phyloP scores from a whole-genome alignment of 345 rosid species.

The Linum lewisii region DNA sequence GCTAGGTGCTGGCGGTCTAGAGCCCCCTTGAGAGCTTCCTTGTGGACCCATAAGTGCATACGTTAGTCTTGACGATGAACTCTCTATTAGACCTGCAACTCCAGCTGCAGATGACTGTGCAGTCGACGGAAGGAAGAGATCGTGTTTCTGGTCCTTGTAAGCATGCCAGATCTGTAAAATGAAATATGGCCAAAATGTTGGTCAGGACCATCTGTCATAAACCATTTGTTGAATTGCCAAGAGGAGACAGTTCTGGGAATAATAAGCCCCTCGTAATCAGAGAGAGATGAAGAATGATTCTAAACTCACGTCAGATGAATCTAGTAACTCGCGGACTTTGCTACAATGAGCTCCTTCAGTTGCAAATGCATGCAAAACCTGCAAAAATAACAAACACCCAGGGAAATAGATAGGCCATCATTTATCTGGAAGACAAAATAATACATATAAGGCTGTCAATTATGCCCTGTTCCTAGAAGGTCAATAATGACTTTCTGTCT shows the following conservation, averaged over 20 bases:
- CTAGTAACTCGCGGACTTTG: constrained; percentile 72
- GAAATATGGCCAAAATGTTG: neutral
- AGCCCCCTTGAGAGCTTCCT: constrained; percentile 21
- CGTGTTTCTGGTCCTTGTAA: constrained; percentile 96
- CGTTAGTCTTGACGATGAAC: constrained; percentile 62
- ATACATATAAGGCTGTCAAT: too few species aligned
- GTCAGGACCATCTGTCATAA: neutral
- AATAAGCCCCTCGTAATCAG: neutral
- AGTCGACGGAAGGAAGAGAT: constrained; percentile 89
- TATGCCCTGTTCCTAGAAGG: too few species aligned
- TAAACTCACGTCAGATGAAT: constrained; percentile 81
- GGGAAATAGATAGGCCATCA: neutral
- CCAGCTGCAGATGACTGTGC: constrained; percentile 93
- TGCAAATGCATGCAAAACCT: constrained; percentile 96
- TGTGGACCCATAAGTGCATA: constrained; percentile 85
- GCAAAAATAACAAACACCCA: constrained; percentile 9
- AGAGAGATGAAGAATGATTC: neutral
- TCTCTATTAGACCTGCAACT: constrained; percentile 91
- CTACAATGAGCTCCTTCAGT: constrained; percentile 94
- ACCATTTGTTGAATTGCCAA: too few species aligned
- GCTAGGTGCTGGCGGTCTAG: constrained; percentile 21
- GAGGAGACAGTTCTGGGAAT: neutral
- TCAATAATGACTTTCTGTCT: too few species aligned
- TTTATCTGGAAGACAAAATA: too few species aligned
- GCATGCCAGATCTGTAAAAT: constrained; percentile 79